Base-by-base conservation (phyloP, 306 rosid species). In the Rosa persica region DNA sequence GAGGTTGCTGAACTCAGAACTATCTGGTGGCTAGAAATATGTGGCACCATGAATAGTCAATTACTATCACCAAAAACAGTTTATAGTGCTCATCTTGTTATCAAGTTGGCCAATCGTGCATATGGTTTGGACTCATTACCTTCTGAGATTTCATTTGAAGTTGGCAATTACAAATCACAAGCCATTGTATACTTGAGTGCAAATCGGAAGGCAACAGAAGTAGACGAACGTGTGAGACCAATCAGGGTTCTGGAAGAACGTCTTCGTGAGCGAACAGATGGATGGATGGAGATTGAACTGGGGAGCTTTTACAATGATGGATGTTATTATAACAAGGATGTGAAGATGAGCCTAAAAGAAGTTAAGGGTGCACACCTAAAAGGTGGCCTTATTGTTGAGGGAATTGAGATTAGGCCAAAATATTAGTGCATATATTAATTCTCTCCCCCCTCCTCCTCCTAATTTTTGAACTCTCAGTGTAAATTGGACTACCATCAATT, bases 21-120 rank as follows among this genome's bases (percentile, higher is more conserved):
- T 19, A 90, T 89, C 39, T 86, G 92, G 68, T 90, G 96, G 97
- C 87, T 86, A 66, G 92, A 93, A 85, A 91, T 86, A 2, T 71
- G 23, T 15, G 87, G 90, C 34, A 79, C 61, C 68, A 79, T 89
- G 34, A 81, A 75, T 78, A 85, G 78, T 36, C 72, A 54, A 67
- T 71, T 77, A 84, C 69, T 88, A 64, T 91, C 96, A n/a, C 90
- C 89, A 1, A 70, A 77, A 55, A 88, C 96, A 60, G 19, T 13
- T 3, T 93, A 90, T 25, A 83, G 86, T 12, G 92, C 88, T 13
- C 87, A 83, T 87, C 86, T 89, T 48, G 73, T 88, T 5, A 79
- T 86, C 76, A 85, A 88, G 83, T 80, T 88, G 22, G 91, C 89
- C 3, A 86, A 84, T n/a, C 90, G 90, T 23, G 93, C 96, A 19